A percentile compares a stretch with the other conserved stretches of the same genome.
Conservation (phyloP, 1,284 basidiomycete species). For the Clitocybe nebularis region DNA sequence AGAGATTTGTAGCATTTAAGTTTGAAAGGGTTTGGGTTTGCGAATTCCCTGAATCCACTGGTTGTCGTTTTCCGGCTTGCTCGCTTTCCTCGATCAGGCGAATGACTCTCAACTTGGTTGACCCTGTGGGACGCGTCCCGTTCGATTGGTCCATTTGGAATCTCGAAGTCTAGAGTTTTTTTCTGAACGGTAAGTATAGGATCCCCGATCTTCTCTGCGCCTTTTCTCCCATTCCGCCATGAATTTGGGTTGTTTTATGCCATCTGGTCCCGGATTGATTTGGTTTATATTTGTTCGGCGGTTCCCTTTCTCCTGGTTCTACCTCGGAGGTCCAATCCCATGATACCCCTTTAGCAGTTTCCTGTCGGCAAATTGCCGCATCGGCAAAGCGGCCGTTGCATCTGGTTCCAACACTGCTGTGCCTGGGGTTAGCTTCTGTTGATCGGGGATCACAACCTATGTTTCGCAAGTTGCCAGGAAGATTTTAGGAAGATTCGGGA, state of each 20-base stretch:
- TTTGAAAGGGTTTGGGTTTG: conserved; percentile 22
- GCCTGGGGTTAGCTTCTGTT: conserved; percentile 31
- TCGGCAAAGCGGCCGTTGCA: conserved; percentile 36
- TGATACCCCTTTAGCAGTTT: neutral
- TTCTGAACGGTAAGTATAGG: neutral
- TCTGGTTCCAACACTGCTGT: conserved; percentile 22
- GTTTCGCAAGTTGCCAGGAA: conserved; percentile 28
- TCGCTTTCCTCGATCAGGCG: conserved; percentile 51
- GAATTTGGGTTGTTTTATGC: conserved; percentile 2
- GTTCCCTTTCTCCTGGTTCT: conserved; percentile 16
- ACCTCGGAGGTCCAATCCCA: conserved; percentile 1
- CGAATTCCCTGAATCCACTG: conserved; percentile 27
- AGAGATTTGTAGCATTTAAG: conserved; percentile 24
- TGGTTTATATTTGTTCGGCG: conserved; percentile 16
- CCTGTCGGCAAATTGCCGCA: conserved; percentile 11
- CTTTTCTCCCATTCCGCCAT: no score
- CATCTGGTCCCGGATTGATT: conserved; percentile 4
- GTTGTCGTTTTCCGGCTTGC: conserved; percentile 39
- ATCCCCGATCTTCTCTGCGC: conserved; percentile 1
- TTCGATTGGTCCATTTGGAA: conserved; percentile 21
- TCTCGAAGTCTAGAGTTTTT: conserved; percentile 8
- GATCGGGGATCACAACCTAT: conserved; percentile 42
- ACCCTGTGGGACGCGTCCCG: conserved; percentile 34
- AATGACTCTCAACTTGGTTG: conserved; percentile 33
- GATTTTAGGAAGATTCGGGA: conserved; percentile 11